Evolutionary conservation across 140 eudicot species (phyloP).

Genomic region (Stevia rebaudiana): DNA sequence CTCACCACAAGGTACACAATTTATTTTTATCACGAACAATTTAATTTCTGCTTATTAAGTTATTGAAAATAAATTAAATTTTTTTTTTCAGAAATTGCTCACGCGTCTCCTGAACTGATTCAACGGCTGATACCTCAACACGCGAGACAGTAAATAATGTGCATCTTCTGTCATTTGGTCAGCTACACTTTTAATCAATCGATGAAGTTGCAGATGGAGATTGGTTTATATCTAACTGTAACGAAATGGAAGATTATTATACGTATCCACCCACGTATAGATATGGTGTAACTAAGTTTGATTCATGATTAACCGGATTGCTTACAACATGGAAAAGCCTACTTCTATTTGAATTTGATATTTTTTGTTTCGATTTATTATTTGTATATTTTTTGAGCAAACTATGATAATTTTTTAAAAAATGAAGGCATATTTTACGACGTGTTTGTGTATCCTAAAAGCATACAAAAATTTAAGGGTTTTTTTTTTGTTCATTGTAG

Average conservation of each 20-base stretch:
- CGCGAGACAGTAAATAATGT: conserved; percentile 31
- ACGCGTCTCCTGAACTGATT: conserved; percentile 68
- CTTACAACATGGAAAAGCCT: conserved; percentile 31
- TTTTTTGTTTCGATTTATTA: background rate
- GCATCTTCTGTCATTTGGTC: conserved; percentile 20
- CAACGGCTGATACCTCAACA: conserved; percentile 76
- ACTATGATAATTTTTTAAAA: no score
- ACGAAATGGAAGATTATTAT: conserved; percentile 10
- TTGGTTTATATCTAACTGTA: conserved; percentile 25
- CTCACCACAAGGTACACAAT: conserved; percentile 68
- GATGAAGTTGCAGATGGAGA: conserved; percentile 12
- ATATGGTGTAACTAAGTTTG: conserved; percentile 29
- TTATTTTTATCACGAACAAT: background rate
- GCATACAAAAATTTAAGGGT: no score
- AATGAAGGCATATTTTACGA: no score
- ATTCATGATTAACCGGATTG: conserved; percentile 21
- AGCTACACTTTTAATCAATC: conserved; percentile 16
- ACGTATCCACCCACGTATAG: conserved; percentile 14
- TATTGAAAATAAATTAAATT: background rate
- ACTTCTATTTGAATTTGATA: conserved; percentile 22
- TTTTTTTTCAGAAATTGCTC: conserved; percentile 54
- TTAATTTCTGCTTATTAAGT: background rate
- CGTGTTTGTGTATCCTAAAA: no score
- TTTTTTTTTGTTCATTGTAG: no score
- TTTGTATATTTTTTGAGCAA: background rate